phyloP scores from a whole-genome alignment of 805 yeast species.

The Wickerhamiella spandovensis region DNA sequence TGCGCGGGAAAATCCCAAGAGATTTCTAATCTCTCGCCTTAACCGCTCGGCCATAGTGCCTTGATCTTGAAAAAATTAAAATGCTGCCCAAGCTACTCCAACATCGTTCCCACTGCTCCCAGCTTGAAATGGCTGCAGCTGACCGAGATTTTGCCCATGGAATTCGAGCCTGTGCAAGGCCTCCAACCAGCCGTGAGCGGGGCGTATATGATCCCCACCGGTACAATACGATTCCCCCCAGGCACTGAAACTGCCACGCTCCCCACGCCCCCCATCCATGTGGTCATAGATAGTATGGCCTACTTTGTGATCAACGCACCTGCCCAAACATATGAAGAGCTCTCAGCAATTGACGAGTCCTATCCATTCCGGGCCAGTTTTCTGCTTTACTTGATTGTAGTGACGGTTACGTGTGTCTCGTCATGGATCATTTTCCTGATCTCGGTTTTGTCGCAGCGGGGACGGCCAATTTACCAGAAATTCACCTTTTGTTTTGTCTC shows the following conservation, averaged over 20 bases:
- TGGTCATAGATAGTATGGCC: neutral
- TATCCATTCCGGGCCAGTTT: neutral
- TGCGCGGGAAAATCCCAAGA: conserved; percentile 21
- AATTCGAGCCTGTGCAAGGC: neutral
- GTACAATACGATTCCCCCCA: neutral
- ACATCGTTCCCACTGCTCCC: neutral
- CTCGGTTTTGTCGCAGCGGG: neutral
- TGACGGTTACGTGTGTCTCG: neutral
- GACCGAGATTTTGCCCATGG: neutral
- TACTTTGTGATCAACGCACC: neutral
- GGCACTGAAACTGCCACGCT: neutral
- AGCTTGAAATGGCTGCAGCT: neutral
- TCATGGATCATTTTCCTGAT: neutral
- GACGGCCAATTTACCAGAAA: neutral
- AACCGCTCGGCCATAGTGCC: conserved; percentile 21
- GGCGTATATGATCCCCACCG: neutral
- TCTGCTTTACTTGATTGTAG: neutral
- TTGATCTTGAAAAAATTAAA: neutral
- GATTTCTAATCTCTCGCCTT: conserved; percentile 21
- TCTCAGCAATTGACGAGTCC: neutral
- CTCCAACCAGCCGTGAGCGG: neutral
- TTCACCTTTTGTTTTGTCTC: neutral
- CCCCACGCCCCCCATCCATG: too few species aligned
- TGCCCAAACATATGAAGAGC: neutral
- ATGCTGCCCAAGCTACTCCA: neutral